Evolutionary conservation across 441 rosid species (phyloP), one percentile per base, ranked within the genome.

Genomic region (Populus hybrid): DNA sequence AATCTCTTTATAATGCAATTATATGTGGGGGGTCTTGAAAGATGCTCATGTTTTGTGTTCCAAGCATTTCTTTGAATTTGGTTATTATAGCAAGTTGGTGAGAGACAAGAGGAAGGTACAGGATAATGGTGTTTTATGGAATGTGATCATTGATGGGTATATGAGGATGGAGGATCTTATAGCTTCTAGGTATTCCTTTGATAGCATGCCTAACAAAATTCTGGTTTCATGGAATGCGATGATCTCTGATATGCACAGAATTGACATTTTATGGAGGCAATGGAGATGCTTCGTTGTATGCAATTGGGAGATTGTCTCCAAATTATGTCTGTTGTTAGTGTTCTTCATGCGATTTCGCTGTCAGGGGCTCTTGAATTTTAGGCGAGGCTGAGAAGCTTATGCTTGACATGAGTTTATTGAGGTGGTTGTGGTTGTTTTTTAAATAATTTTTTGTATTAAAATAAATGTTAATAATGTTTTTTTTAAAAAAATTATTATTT

Each of bases 121-220:
- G 36, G 91, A 88, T 71, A 74, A 83, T 76, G 85, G 87, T 46
- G 90, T 91, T 77, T 34, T 89, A 68, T 88, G 95, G 92, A 91
- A 90, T 80, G 90, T 91, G 68, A 86, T 89, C 89, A 78, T 89
- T 32, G 91, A 89, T 79, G 91, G 92, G 69, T 86, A 80, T 35
- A 82, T 80, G 53, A 85, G 91, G 70, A 78, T 81, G 32, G 89
- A 89, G 6, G 88, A 87, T 76, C 65, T 88, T 18, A 69, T 12
- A 28, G 81, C 85, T 77, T 86, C 89, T 18, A 26, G 84, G 64
- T 34, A 76, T 4, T 67, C 88, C 84, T 88, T 89, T 34, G 88
- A 87, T 78, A 70, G 85, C 75, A 91, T 91, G 93, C 90, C 90
- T 81, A 80, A 78, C 0, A 82, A 87, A 73, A 88, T 88, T 38